Percentiles rank a stretch among this genome's conserved stretches.
These are phyloP conservation scores for Alternaria sp. DNA, from an alignment of 2,329 filamentous ascomycete genomes.

Conservation along the genomic window DNA sequence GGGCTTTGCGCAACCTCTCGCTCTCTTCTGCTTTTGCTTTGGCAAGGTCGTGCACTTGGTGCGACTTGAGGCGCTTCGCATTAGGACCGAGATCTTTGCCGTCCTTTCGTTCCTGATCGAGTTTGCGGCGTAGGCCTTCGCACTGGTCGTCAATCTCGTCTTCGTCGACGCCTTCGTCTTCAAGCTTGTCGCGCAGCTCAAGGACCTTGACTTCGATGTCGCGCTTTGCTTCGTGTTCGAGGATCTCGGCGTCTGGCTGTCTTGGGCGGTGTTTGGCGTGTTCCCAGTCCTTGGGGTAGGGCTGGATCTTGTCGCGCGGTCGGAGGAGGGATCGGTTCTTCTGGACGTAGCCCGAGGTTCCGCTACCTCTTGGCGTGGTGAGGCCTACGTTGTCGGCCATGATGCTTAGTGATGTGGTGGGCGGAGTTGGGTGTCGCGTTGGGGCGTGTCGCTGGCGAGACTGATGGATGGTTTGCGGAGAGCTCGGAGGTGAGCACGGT, in stretches of 20 bases:
- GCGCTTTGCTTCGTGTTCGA: constrained; percentile 91
- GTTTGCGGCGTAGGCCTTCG: constrained; percentile 68
- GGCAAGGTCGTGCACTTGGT: constrained; percentile 95
- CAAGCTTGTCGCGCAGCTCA: constrained; percentile 86
- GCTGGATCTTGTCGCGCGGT: constrained; percentile 79
- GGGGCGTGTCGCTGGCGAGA: neutral
- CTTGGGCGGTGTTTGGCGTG: constrained; percentile 76
- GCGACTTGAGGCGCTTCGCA: constrained; percentile 74
- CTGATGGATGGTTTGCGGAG: constrained; percentile 19
- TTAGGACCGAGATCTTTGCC: constrained; percentile 46
- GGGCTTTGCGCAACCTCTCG: constrained; percentile 81
- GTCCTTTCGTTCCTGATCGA: constrained; percentile 57
- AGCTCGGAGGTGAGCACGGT: constrained; percentile 27
- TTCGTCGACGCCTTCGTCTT: constrained; percentile 86
- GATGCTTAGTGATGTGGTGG: neutral
- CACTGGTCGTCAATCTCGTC: constrained; percentile 87
- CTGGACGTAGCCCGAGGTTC: constrained; percentile 97
- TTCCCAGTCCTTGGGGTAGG: constrained; percentile 76
- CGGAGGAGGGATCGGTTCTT: constrained; percentile 89
- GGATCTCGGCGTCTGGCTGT: constrained; percentile 87
- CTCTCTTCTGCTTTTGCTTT: constrained; percentile 97
- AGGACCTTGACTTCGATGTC: constrained; percentile 94
- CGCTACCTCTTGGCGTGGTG: constrained; percentile 89
- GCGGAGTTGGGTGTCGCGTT: neutral
- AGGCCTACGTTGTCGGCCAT: constrained; percentile 99